Evolutionary conservation across 2,329 filamentous ascomycete genomes (phyloP), one percentile per base, ranked within the genome.

Genomic region (Geosmithia flava): DNA sequence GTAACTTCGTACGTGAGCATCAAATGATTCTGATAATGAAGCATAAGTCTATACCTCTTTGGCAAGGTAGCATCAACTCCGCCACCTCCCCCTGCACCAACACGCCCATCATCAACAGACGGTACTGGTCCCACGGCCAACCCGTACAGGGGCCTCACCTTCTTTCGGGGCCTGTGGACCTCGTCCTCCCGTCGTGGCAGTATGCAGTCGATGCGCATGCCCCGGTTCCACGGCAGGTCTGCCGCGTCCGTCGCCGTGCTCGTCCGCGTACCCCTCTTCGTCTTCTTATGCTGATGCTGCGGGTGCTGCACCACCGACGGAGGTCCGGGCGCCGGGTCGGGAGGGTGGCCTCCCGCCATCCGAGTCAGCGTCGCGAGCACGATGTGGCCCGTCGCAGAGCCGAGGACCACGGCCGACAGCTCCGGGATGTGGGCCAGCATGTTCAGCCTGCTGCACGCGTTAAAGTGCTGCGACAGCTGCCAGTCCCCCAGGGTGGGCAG

Each of bases 1-100:
- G 64, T 69, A 48, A 88, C 62, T 60, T 87, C 81, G 64, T 88
- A 90, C 50, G 75, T 81, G 53, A 87, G 58, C 27, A 90, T 74
- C 2, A 76, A 75, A 55, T 86, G 80, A 61, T 88, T 80, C 50
- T 74, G 73, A 59, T 83, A 90, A 59, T 86, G 80, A 62, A 90
- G 64, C 59, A 91, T 75, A 49, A 91, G 54, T 50, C 83, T 68
- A 72, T 82, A 89, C 49, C 76, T 70, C 53, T 69, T 68, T 50
- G 68, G 61, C 30, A 58, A 52, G 7, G 56, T 51, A 48, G 56
- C 52, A n/a, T 15, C 41, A 52, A 46, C 48, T 48, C 45, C 29
- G 54, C 52, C n/a, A 49, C 51, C 33, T 56, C 47, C 49, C 53
- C 55, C 42, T 10, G 19, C n/a, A n/a, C n/a, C n/a, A n/a, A n/a